Conservation (phyloP, 805 yeast genomes). For the Pichia cabralensis region DNA sequence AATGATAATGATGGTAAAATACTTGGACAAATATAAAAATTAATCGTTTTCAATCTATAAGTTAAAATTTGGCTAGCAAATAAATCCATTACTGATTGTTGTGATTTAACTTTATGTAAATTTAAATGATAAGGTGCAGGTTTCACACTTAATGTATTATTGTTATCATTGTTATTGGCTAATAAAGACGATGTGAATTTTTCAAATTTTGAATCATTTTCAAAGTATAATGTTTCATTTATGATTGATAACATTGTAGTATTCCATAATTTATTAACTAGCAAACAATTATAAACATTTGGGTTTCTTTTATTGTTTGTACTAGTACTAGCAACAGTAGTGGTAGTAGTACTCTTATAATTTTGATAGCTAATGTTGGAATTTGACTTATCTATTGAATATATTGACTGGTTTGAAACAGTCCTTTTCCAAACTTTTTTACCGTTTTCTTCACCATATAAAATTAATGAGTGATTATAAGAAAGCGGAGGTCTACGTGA, state of each 20-base stretch:
- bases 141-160: neutral
- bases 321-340: too few relatives aligned
- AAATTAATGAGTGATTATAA: conserved; percentile 52
- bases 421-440: conserved; percentile 34
- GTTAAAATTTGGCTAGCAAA: conserved; percentile 34
- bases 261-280: conserved; percentile 63
- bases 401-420: conserved; percentile 9
- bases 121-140: conserved; percentile 35
- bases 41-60: conserved; percentile 53
- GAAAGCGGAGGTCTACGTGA: conserved; percentile 61
- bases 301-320: conserved; percentile 3
- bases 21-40: conserved; percentile 74
- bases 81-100: conserved; percentile 43
- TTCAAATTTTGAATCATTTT: conserved; percentile 31
- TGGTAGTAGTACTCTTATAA: too few relatives aligned
- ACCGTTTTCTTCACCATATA: conserved; percentile 31
- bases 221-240: conserved; percentile 45
- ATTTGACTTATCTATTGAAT: neutral
- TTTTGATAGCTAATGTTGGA: too few relatives aligned
- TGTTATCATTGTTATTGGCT: neutral
- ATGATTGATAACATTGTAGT: conserved; percentile 44
- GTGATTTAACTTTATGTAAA: conserved; percentile 52
- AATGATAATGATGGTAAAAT: conserved; percentile 45
- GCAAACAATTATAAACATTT: conserved; percentile 48
- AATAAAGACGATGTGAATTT: conserved; percentile 7